These are phyloP conservation scores for Nothopassalora personata DNA, from an alignment of 2,329 filamentous ascomycete species.

Conservation along the genomic window DNA sequence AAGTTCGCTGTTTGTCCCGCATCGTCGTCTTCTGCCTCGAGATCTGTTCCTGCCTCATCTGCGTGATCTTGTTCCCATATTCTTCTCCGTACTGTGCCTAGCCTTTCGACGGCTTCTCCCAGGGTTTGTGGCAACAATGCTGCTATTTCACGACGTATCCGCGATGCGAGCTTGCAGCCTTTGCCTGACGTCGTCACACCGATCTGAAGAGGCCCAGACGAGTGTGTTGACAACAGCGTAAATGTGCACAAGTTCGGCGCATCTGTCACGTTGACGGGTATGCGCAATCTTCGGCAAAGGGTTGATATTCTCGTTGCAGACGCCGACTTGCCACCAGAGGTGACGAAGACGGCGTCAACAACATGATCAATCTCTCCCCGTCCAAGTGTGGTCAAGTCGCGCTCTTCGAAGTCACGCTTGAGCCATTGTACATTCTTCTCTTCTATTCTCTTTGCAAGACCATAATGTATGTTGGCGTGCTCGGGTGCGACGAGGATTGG, in stretches of 20 bases:
- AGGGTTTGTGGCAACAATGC: conserved; percentile 69
- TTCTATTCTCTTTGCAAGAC: conserved; percentile 60
- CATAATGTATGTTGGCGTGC: conserved; percentile 52
- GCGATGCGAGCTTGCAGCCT: conserved; percentile 86
- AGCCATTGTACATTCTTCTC: conserved; percentile 62
- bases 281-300: conserved; percentile 71
- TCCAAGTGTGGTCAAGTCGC: conserved; percentile 70
- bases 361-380: conserved; percentile 69
- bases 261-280: conserved; percentile 91
- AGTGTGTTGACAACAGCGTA: conserved; percentile 79
- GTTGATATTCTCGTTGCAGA: conserved; percentile 60
- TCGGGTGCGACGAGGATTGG: conserved; percentile 73
- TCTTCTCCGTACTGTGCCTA: conserved; percentile 66
- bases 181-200: conserved; percentile 93
- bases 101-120: conserved; percentile 67
- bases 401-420: conserved; percentile 60
- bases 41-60: conserved; percentile 41
- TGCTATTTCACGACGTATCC: conserved; percentile 83
- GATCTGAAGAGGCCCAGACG: conserved; percentile 86
- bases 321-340: conserved; percentile 48
- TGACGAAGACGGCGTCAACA: conserved; percentile 92
- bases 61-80: conserved; percentile 71
- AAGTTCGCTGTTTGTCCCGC: conserved; percentile 73
- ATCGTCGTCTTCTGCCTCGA: conserved; percentile 52
- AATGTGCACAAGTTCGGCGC: conserved; percentile 82